Evolutionary conservation across 257 asterid species (phyloP), one percentile per base, ranked within the genome.

Genomic region (Solanum pennellii): DNA sequence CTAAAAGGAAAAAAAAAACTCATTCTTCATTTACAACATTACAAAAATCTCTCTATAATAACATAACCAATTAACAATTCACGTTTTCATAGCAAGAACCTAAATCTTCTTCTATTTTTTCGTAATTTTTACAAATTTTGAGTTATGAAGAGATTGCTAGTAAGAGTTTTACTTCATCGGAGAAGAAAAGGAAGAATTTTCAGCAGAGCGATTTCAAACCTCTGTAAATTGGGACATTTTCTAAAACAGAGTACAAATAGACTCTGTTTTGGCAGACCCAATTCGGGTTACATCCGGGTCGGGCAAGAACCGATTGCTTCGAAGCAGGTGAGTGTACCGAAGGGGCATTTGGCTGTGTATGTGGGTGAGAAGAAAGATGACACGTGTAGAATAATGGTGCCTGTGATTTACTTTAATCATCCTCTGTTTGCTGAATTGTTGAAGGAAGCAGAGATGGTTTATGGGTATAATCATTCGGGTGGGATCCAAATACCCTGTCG

Each of bases 401-500:
- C 98, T 13, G 94, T 95, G 44, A 85, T 93, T 2, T 92, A 92
- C 39, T 93, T 92, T 18, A 95, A 95, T 68, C 98, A 95, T 60
- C 97, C 97, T 0, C 66, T 94, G 79, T 95, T 95, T 89, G 90
- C 89, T 33, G 93, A 92, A 45, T 84, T 95, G 85, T 74, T 95
- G 83, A 88, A 77, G 29, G 92, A 92, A 35, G 92, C 97, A 39
- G 97, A 95, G 82, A 88, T 88, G 84, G 92, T 92, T 49, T 88
- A 92, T 83, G 98, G 98, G 74, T 94, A 91, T 59, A 59, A 95
- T 74, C 94, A 94, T 37, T 65, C 90, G 8, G 94, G 98, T 56
- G 93, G 96, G 90, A 91, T 95, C 89, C 97, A 89, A 90, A 93
- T 95, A 72, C 97, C 98, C 2, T 95, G 97, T 77, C 93, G 84